These are phyloP conservation scores for Proliferodiscus dingleyae DNA, from an alignment of 2,329 filamentous ascomycete genomes.

Conservation along the genomic window DNA sequence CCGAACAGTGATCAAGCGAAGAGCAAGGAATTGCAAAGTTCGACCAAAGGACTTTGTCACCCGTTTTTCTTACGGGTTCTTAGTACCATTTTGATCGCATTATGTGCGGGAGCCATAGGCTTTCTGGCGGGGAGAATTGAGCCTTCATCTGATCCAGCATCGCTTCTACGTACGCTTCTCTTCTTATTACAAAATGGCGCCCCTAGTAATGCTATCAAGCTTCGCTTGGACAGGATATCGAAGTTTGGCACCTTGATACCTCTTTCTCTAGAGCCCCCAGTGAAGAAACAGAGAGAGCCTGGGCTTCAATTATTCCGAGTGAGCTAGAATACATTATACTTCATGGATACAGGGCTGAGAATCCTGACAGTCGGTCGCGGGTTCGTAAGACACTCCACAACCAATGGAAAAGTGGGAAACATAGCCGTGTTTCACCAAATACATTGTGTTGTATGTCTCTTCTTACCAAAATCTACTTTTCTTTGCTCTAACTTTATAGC, in stretches of 20 bases:
- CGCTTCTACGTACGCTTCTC: not conserved
- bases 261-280: not conserved
- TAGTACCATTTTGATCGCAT: not conserved
- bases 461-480: no score
- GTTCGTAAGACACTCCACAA: not conserved
- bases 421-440: conserved; percentile 1
- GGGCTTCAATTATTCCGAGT: conserved; percentile 1
- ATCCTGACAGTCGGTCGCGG: not conserved
- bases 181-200: not conserved
- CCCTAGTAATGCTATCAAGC: not conserved
- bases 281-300: not conserved
- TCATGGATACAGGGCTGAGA: not conserved
- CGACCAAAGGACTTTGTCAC: not conserved
- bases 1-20: not conserved
- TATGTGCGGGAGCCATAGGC: not conserved
- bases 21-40: not conserved
- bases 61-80: not conserved
- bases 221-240: not conserved
- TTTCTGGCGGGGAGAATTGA: not conserved
- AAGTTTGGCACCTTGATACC: not conserved
- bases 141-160: not conserved
- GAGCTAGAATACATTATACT: not conserved
- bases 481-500: not conserved
- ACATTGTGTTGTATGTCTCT: not conserved
- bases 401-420: not conserved